These are phyloP conservation scores for Axilococcus clingmanii DNA, from an alignment of 139 green algal genomes.

Conservation along the genomic window DNA sequence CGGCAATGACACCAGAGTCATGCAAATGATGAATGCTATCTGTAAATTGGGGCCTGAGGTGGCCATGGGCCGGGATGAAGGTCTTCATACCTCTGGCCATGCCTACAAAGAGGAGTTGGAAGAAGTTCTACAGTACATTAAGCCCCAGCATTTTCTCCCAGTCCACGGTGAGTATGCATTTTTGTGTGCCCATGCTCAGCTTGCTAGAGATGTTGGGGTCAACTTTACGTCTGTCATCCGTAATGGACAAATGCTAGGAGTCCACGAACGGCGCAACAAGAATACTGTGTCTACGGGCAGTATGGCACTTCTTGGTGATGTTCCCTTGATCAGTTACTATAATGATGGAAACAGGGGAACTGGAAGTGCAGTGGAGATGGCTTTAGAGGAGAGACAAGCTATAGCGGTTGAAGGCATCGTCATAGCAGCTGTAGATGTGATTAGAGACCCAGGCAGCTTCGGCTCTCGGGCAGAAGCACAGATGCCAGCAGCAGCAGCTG, in stretches of 20 bases:
- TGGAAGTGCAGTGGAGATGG: conserved; percentile 77
- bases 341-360: conserved; percentile 89
- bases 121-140: conserved; percentile 81
- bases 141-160: conserved; percentile 96
- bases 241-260: conserved; percentile 95
- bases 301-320: conserved; percentile 59
- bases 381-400: conserved; percentile 65
- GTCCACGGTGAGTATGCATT: conserved; percentile 97
- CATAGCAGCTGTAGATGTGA: conserved; percentile 70
- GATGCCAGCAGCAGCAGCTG: not conserved
- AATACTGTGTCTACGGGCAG: conserved; percentile 49
- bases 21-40: conserved; percentile 94
- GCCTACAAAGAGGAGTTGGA: conserved; percentile 78
- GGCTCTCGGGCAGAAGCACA: not conserved
- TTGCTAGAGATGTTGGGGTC: conserved; percentile 33
- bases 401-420: conserved; percentile 88
- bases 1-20: conserved; percentile 72
- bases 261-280: conserved; percentile 60
- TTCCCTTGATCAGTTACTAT: conserved; percentile 69
- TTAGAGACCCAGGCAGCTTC: conserved; percentile 20
- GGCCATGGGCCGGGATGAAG: conserved; percentile 55
- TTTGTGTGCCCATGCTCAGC: conserved; percentile 79
- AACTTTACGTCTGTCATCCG: conserved; percentile 78
- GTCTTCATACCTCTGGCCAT: conserved; percentile 79
- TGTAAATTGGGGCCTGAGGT: conserved; percentile 63